A percentile compares a stretch with the other conserved stretches of the same genome.
phyloP scores from a whole-genome alignment of 2,329 filamentous ascomycete genomes.

The Colletotrichum sp. region DNA sequence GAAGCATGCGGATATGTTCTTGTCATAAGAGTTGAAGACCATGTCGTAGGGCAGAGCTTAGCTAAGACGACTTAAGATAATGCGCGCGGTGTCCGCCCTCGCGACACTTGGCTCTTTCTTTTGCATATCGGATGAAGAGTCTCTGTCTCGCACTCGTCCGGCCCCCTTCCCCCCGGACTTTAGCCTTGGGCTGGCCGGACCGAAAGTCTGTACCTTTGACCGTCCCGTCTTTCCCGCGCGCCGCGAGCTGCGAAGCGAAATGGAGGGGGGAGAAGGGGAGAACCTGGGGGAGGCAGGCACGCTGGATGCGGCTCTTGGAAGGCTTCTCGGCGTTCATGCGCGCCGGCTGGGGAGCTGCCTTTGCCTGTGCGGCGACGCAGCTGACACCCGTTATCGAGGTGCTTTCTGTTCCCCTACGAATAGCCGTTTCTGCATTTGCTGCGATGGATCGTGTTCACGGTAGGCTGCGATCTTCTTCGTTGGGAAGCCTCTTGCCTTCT shows the following conservation, averaged over 20 bases:
- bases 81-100: neutral
- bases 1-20: neutral
- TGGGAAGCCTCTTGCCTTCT: neutral
- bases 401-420: neutral
- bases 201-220: neutral
- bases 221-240: neutral
- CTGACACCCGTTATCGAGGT: neutral
- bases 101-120: neutral
- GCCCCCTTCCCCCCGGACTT: neutral
- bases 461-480: fast-evolving
- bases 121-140: neutral
- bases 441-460: neutral
- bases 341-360: neutral
- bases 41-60: neutral
- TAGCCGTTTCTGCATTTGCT: neutral
- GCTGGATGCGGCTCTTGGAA: constrained; percentile 10
- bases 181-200: neutral
- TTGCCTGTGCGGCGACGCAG: neutral
- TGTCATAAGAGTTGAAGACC: neutral
- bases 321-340: constrained; percentile 7
- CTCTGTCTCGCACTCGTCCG: neutral
- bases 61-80: neutral
- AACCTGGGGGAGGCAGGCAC: neutral
- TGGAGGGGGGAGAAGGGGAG: neutral
- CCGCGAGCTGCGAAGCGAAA: neutral